Conservation (phyloP, 2,329 filamentous ascomycete species). For the Sordariomycetes sp. region DNA sequence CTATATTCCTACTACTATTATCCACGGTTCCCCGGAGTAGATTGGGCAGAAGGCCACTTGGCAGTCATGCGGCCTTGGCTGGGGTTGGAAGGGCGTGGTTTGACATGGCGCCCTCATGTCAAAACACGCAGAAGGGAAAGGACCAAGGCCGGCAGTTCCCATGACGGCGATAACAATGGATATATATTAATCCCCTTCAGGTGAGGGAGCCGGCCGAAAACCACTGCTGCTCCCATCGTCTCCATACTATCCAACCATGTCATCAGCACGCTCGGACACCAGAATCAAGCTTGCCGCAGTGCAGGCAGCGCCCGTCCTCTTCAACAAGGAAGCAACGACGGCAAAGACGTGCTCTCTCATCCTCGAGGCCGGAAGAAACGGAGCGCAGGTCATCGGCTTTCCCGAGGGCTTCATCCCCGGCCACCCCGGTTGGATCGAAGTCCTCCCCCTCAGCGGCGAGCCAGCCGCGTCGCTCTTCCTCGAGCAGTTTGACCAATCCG, state of each 20-base stretch:
- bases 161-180: no score
- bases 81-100: no score
- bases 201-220: no score
- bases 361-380: conserved; percentile 8
- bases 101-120: no score
- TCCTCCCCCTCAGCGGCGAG: conserved; percentile 4
- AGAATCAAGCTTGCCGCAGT: conserved; percentile 7
- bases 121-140: no score
- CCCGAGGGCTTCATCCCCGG: conserved; percentile 10
- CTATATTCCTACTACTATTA: no score
- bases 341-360: conserved; percentile 8
- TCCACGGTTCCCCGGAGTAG: no score
- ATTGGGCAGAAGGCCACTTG: no score
- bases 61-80: no score
- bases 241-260: neutral
- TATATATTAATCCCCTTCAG: no score
- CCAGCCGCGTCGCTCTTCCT: conserved; percentile 6
- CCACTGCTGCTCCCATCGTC: neutral
- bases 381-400: conserved; percentile 9
- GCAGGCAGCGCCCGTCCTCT: conserved; percentile 9
- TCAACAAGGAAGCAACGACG: conserved; percentile 9
- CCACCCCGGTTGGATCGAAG: conserved; percentile 7
- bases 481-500: conserved; percentile 7
- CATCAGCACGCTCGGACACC: neutral
- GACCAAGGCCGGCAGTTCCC: no score